A percentile compares a stretch with the other conserved stretches of the same genome.
phyloP scores from a whole-genome alignment of 2,329 filamentous ascomycete genomes.

The Trichophaea hybrida region DNA sequence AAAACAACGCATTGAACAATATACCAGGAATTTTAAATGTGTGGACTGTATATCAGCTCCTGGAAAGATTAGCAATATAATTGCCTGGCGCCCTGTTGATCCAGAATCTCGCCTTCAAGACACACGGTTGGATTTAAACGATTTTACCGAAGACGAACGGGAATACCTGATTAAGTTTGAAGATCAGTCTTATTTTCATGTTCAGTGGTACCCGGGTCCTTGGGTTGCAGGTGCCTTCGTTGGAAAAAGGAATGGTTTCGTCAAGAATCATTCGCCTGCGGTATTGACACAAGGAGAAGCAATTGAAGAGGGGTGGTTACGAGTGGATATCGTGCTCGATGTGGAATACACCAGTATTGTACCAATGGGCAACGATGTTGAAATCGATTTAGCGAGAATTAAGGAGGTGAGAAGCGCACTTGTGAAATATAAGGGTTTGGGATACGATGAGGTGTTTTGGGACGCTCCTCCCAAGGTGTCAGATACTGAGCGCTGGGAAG shows the following conservation, averaged over 20 bases:
- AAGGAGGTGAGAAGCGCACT: conserved; percentile 57
- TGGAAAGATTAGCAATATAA: conserved; percentile 58
- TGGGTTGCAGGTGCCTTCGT: conserved; percentile 69
- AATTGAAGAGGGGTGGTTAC: conserved; percentile 72
- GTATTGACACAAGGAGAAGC: conserved; percentile 62
- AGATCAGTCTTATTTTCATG: conserved; percentile 62
- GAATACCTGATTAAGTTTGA: conserved; percentile 91
- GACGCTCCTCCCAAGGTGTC: conserved; percentile 22
- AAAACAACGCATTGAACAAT: conserved; percentile 53
- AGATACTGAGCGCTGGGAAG: conserved; percentile 48
- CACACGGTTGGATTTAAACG: conserved; percentile 32
- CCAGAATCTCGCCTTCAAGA: conserved; percentile 42
- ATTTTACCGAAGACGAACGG: conserved; percentile 60
- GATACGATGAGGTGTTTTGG: conserved; percentile 55
- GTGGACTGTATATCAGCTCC: conserved; percentile 54
- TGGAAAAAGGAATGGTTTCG: conserved; percentile 59
- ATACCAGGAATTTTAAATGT: conserved; percentile 63
- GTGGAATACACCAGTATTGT: conserved; percentile 50
- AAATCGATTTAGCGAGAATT: conserved; percentile 57
- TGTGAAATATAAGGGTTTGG: conserved; percentile 84
- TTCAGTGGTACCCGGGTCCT: conserved; percentile 71
- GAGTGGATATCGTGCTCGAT: conserved; percentile 77
- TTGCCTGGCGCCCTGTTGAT: conserved; percentile 71
- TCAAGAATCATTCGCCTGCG: conserved; percentile 50
- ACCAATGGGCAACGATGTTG: conserved; percentile 43